A percentile compares a stretch with the other conserved stretches of the same genome.
Evolutionary conservation across 2,329 filamentous ascomycete genomes (phyloP).

Genomic region (Fusarium mangiferae): DNA sequence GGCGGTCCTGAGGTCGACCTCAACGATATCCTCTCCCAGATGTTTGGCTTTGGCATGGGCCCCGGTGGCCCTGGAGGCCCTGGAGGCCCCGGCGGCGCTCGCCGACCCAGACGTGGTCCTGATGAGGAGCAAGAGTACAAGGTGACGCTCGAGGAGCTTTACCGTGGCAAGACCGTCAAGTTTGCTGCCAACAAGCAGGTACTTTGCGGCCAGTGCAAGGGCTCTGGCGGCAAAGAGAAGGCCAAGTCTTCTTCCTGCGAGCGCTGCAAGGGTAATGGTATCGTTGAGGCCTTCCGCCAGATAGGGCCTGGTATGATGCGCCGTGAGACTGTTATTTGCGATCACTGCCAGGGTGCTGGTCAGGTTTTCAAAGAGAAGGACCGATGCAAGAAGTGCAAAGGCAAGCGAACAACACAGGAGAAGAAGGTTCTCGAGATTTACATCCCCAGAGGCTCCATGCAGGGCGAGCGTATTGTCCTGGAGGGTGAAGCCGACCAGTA

Average conservation of each 20-base stretch:
- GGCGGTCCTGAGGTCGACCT: constrained; percentile 81
- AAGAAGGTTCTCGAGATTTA: constrained; percentile 97
- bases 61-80: constrained; percentile 56
- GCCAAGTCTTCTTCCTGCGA: constrained; percentile 86
- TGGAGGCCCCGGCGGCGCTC: constrained; percentile 64
- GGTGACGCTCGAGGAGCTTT: constrained; percentile 91
- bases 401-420: constrained; percentile 84
- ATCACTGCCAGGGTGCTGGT: constrained; percentile 85
- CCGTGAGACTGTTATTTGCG: constrained; percentile 81
- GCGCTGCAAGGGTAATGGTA: constrained; percentile 83
- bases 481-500: constrained; percentile 95
- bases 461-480: constrained; percentile 89
- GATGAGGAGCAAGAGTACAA: constrained; percentile 93
- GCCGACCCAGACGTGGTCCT: constrained; percentile 75
- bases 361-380: constrained; percentile 95
- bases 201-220: constrained; percentile 87
- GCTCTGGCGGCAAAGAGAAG: constrained; percentile 90
- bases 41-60: constrained; percentile 84
- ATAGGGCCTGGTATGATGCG: constrained; percentile 89
- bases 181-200: constrained; percentile 96
- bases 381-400: constrained; percentile 99
- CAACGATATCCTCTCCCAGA: constrained; percentile 91
- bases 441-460: constrained; percentile 86
- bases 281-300: constrained; percentile 80
- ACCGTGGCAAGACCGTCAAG: constrained; percentile 98